A percentile compares a stretch with the other conserved stretches of the same genome.
Conservation (phyloP, 73 alveolate species). For the Paramecium pentaurelia region DNA sequence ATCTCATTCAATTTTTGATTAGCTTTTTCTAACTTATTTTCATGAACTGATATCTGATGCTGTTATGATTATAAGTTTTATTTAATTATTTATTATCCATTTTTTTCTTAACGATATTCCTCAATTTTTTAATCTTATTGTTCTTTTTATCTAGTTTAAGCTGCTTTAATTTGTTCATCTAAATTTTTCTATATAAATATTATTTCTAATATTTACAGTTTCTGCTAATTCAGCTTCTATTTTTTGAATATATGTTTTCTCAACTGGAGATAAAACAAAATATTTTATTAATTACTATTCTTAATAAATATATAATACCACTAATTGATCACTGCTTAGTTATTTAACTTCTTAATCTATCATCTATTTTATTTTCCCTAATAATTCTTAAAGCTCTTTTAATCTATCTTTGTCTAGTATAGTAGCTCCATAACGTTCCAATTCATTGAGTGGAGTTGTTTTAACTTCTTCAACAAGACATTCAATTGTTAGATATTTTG, state of each 20-base stretch:
- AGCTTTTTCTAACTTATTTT: slow-evolving; percentile 60
- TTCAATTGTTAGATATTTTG: slow-evolving; percentile 42
- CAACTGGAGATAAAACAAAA: slow-evolving; percentile 59
- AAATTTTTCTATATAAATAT: slow-evolving; percentile 14
- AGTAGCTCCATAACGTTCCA: slow-evolving; percentile 17
- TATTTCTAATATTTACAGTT: slow-evolving; percentile 22
- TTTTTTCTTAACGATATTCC: slow-evolving; percentile 50
- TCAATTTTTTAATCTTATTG: slow-evolving; percentile 35
- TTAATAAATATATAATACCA: not conserved
- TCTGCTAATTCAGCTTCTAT: slow-evolving; percentile 54
- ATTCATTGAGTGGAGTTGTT: slow-evolving; percentile 22
- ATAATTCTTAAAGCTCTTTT: slow-evolving; percentile 42
- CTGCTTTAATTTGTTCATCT: slow-evolving; percentile 56
- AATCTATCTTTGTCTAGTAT: slow-evolving; percentile 55
- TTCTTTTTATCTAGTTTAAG: slow-evolving; percentile 37
- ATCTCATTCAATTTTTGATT: slow-evolving; percentile 56
- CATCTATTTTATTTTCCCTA: not conserved
- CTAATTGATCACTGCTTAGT: not conserved
- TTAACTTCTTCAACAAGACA: not conserved
- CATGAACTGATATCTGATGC: slow-evolving; percentile 46
- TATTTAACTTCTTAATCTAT: slow-evolving; percentile 30
- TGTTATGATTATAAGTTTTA: slow-evolving; percentile 35
- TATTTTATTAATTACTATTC: slow-evolving; percentile 51
- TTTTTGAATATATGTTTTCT: slow-evolving; percentile 46
- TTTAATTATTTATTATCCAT: slow-evolving; percentile 24